Evolutionary conservation across 2,329 filamentous ascomycete species (phyloP), one percentile per base, ranked within the genome.

Genomic region (Aspergillus costaricaensis): DNA sequence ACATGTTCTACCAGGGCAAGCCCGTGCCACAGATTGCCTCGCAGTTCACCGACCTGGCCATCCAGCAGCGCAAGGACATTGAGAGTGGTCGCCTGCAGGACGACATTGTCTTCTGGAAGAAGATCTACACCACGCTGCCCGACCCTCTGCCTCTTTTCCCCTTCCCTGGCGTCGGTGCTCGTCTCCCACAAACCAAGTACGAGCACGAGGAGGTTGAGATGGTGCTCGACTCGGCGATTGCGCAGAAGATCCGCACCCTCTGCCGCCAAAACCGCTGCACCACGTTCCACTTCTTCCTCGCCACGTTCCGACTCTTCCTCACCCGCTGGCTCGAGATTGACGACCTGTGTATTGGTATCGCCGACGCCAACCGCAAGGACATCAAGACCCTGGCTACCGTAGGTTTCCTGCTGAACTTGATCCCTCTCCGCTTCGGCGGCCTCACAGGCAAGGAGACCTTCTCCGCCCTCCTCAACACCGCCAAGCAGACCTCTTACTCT

Each of bases 261-360:
- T 49, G 51, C 21, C 51, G 44, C 7, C 30, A 30, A 12, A 19
- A 50, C 43, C 68, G 72, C 47, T 66, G 70, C 0, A 81, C 78
- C 0, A 63, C 73, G 0, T 84, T 83, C 62, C 81, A 85, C 54
- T 74, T 84, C 61, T 79, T 80, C 62, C 69, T 85, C 3, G 74
- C 81, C 0, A 70, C 72, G 0, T 75, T 81, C 57, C 65, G 76
- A n/a, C 66, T 71, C 0, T 52, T 82, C 14, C 69, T 83, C 0
- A 71, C 70, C 10, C 63, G 69, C 6, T 75, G 76, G 23, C 60
- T 70, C 0, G 74, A 74, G 12, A 55, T 73, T 1, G 72, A 79
- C 2, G 75, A 81, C 19, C 57, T 84, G 41, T 71, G 70, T 55
- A 81, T 86, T 55, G 83, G 82, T 5, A 73, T 84, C 9, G 77